Percentiles rank a stretch among this genome's conserved stretches.
Evolutionary conservation across 1,284 basidiomycete genomes (phyloP).

Genomic region (Apiotrichum porosum): DNA sequence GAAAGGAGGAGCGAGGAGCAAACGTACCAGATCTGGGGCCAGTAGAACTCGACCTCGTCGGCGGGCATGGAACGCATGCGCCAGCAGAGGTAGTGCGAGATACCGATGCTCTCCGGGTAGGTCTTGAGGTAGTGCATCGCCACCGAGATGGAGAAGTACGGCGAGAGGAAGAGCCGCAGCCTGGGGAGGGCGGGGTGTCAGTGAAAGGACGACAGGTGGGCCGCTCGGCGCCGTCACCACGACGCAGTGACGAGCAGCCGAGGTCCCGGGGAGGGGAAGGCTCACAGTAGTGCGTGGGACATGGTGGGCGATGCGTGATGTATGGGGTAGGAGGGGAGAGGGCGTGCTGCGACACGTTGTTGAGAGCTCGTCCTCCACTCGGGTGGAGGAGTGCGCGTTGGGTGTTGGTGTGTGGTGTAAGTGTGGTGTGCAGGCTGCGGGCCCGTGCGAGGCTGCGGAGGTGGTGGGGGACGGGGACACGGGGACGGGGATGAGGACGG

Average conservation of each 20-base stretch:
- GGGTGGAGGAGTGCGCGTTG: no score
- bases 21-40: constrained; percentile 90
- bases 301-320: no score
- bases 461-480: no score
- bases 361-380: no score
- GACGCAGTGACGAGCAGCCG: no score
- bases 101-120: constrained; percentile 89
- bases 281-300: constrained; percentile 30
- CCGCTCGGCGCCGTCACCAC: no score
- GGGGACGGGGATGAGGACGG: neutral
- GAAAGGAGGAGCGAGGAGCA: no score
- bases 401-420: neutral
- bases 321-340: no score
- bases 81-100: constrained; percentile 88
- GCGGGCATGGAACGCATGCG: constrained; percentile 71
- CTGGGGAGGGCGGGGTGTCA: constrained; percentile 19
- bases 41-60: constrained; percentile 83
- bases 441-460: no score
- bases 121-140: constrained; percentile 81
- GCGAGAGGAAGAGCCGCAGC: constrained; percentile 80
- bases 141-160: constrained; percentile 86
- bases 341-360: no score
- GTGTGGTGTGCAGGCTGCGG: no score
- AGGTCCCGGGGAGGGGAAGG: no score
- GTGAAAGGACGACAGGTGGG: neutral